Evolutionary conservation across 805 yeast species (phyloP), one percentile per base, ranked within the genome.

Genomic region (Candida ortonii): DNA sequence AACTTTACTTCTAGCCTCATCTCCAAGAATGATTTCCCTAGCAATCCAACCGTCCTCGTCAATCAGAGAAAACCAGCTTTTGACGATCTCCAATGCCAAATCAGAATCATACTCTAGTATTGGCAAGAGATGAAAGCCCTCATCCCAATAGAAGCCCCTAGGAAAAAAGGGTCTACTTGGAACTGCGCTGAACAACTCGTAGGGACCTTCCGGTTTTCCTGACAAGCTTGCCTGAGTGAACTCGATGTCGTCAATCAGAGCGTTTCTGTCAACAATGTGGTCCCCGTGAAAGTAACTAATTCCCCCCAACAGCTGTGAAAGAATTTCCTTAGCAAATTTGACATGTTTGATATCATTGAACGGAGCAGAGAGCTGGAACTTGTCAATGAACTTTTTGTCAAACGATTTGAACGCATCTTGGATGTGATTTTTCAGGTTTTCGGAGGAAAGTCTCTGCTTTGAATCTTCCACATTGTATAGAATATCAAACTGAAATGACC

Each of bases 121-220:
- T 6, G 95, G 95, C 25, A 89, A 65, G 40, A 90, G 66, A 57
- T 90, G 96, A 61, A 93, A 93, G 0, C 98, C 98, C 62, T 93
- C 98, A 61, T 93, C 98, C 98, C 98, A 93, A 54, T 85, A 87
- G 53, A 93, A 93, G 0, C 98, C 98, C 44, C 98, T 72, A 3
- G 98, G 97, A 61, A 93, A 93, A 53, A 85, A 86, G 1, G 95
- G 86, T 33, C 98, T 71, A 30, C 96, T 85, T 2, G 98, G 98
- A 21, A 87, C 93, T 15, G 87, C 69, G 0, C 93, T 74, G 50
- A 88, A 85, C 30, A 93, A 62, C 44, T 80, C 85, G 41, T 65
- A 61, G 1, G 96, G 95, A 0, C 89, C 93, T 51, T 85, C 95
- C 10, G 67, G 60, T n/a, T 53, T 39, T 0, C 89, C 87, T 24